A percentile compares a stretch with the other conserved stretches of the same genome.
These are phyloP conservation scores for Fistulifera solaris DNA, from an alignment of 108 stramenopile genomes.

Conservation along the genomic window DNA sequence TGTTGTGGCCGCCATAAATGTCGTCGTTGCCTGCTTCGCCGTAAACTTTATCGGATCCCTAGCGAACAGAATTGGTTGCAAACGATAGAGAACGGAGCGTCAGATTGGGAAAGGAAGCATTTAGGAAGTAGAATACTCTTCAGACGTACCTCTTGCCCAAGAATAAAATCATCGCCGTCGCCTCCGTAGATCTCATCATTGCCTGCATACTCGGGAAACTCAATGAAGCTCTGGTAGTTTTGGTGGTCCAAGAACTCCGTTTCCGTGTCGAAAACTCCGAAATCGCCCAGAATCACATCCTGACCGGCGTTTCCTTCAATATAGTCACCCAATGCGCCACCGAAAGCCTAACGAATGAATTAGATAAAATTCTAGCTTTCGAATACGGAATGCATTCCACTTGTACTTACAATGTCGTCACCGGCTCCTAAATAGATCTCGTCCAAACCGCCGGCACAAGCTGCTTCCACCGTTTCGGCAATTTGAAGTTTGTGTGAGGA, in stretches of 20 bases:
- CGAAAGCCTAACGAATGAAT: constrained; percentile 9
- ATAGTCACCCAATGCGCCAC: constrained; percentile 16
- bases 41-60: constrained; percentile 12
- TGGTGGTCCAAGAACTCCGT: neutral
- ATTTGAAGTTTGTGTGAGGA: constrained; percentile 10
- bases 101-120: neutral
- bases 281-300: constrained; percentile 26
- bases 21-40: constrained; percentile 19
- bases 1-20: constrained; percentile 19
- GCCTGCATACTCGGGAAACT: constrained; percentile 12
- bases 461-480: constrained; percentile 8
- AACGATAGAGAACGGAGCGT: neutral
- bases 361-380: too few species aligned
- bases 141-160: constrained; percentile 17
- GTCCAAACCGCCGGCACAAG: constrained; percentile 20
- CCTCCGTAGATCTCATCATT: constrained; percentile 15
- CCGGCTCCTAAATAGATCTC: constrained; percentile 15
- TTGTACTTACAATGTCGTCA: constrained; percentile 15
- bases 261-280: constrained; percentile 11
- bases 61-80: too few species aligned
- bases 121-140: neutral
- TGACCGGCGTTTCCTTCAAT: constrained; percentile 19
- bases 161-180: constrained; percentile 13
- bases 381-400: too few species aligned
- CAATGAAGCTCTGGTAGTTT: constrained; percentile 7